Evolutionary conservation across 140 eudicot genomes (phyloP), one percentile per base, ranked within the genome.

Genomic region (Ambrosia hybrid): DNA sequence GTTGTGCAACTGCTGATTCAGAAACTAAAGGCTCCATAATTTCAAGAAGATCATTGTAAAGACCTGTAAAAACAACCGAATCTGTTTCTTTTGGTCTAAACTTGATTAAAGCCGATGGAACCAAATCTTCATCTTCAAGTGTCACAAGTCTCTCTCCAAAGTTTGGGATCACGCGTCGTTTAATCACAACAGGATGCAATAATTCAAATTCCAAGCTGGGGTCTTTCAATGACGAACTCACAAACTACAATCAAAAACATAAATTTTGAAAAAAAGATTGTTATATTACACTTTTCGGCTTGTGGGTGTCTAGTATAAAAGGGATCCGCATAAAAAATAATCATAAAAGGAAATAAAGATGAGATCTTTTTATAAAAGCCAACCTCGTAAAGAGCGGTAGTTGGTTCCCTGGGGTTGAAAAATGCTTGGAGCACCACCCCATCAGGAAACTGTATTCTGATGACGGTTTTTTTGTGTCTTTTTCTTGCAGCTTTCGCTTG

Each of bases 351-450:
- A 17, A 8, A 9, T 7, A 67, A 75, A 48, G 59, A 46, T 16
- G 72, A 62, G 16, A 70, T 8, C 30, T 38, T 46, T 58, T 30
- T 76, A 13, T 21, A 49, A 55, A 71, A 73, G 76, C 89, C 66
- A 49, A 89, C 97, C 96, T 94, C 95, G 53, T 94, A 90, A 51
- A 94, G 89, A 57, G 85, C 87, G 51, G 89, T 81, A 30, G 99
- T 95, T 37, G 87, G 89, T 71, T 95, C 96, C 46, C 77, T 68
- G 41, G 96, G 97, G 65, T 73, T 79, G 70, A 95, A 95, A 68
- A 91, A 79, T 15, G 95, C 99, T 83, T 95, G 99, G 66, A 95
- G 92, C 70, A 95, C 90, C 26, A 91, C 92, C 26, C 97, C 97
- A 75, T 95, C 99, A 16, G 97, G 97, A 67, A 95, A 95, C 80